Base-by-base conservation (phyloP, 495 filamentous ascomycete species). In the Tetracladium setigerum region DNA sequence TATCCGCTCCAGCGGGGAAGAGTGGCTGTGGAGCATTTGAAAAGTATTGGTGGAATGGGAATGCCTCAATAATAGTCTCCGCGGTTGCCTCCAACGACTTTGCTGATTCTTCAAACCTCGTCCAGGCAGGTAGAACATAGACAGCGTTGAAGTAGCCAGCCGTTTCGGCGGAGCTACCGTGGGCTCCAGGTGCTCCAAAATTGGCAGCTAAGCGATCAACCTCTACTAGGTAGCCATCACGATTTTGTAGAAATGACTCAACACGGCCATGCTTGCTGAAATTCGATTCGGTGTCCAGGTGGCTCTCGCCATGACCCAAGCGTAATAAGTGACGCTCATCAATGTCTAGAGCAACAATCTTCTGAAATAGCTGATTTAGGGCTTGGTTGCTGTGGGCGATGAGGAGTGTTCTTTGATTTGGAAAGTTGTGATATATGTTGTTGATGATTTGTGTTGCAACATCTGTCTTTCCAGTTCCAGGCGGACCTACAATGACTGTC, bases 361-460 rank as follows among this genome's bases (percentile, higher is more conserved):
- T 99, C 52, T 95, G 86, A 65, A 99, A 99, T n/a, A 99, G 76
- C 62, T 99, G 94, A 58, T 99, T 97, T 40, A 99, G 68, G 0
- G 92, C 92, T 61, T 99, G 92, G 57, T 99, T 99, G 64, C 89
- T 95, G 64, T 97, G 92, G 10, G 92, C 94, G 53, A 99, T 83
- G 33, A 99, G 79, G 18, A 99, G 69, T 0, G 90, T 99, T 36
- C 89, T 82, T 62, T 99, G 89, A 19, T 76, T 72, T 13, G 94
- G 92, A 61, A 95, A 97, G 67, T 95, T 92, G 69, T 96, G 94
- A 63, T 97, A 99, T 44, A 99, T 85, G 60, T 96, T 96, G 73
- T 87, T 95, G 67, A 99, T 97, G 53, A 97, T 94, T 62, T 99
- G 92, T 3, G 91, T 96, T 19, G 88, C 89, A 46, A 99, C 94